Evolutionary conservation across 441 rosid genomes (phyloP), one percentile per base, ranked within the genome.

Genomic region (Jatropha podagrica): DNA sequence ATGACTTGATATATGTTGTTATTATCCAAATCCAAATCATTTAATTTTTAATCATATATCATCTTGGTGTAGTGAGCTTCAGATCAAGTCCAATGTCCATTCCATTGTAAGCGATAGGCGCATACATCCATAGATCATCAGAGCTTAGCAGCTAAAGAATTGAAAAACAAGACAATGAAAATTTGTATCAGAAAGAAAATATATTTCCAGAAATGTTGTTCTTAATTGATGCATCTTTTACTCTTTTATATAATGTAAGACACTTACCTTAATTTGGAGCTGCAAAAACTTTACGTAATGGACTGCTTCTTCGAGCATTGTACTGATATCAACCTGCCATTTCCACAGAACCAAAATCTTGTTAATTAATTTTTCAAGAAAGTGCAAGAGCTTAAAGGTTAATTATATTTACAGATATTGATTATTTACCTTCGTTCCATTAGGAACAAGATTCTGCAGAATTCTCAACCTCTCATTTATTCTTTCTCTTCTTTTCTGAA

Each of bases 271-370:
- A 70, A 94, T 92, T 77, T 92, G 98, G 55, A 92, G 92, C 75
- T 92, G 97, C 73, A 94, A 69, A 69, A 92, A 91, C 79, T 91
- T 91, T 27, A 90, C 92, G 72, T 91, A 91, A 5, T 83, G 87
- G 40, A 87, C 93, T 54, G 96, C 96, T 83, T 89, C 96, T 74
- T 90, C 96, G 65, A 91, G 88, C 95, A 92, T 91, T 65, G 94
- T 89, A 79, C 97, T 92, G 60, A 92, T 89, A 71, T 92, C 97
- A 72, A 92, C 95, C 90, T 88, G 84, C 54, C 74, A 78, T 75
- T 23, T 69, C 55, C 58, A 63, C 74, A 38, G 40, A 41, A 27
- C 20, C 58, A 7, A 7, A 56, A 48, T 63, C 8, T 56, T 20
- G 46, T 48, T 20, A 73, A 26, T 54, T 52, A 5, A 52, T 37